Evolutionary conservation across 2,329 filamentous ascomycete genomes (phyloP).

Genomic region (Akanthomyces dipterigenus): DNA sequence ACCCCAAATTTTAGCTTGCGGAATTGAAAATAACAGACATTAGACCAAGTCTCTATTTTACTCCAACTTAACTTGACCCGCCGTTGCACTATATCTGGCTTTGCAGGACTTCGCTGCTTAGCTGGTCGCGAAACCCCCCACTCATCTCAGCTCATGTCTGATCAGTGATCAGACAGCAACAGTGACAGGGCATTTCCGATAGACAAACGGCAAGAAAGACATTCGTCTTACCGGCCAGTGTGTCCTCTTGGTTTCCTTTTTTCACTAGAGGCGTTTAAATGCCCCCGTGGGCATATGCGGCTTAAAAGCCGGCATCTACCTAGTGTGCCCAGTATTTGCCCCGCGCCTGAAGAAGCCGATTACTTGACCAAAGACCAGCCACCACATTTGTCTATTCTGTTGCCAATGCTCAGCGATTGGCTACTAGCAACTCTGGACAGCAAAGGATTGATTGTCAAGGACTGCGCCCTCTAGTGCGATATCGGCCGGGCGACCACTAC

Average conservation of each 20-base stretch:
- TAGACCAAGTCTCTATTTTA: not conserved
- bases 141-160: not conserved
- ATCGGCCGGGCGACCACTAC: not conserved
- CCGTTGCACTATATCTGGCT: not conserved
- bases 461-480: constrained; percentile 1
- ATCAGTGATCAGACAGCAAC: not conserved
- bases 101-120: not conserved
- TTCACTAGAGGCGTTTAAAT: not conserved
- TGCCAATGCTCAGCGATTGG: not conserved
- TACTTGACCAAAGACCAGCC: not conserved
- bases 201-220: not conserved
- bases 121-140: too few species aligned
- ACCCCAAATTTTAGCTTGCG: not conserved
- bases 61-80: too few species aligned
- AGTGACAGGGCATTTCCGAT: not conserved
- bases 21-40: not conserved
- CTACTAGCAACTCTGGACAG: too few species aligned
- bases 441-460: not conserved
- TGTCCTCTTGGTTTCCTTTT: too few species aligned
- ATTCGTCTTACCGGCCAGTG: too few species aligned
- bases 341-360: not conserved
- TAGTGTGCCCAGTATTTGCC: not conserved
- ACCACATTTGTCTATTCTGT: not conserved
- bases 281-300: not conserved
- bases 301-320: not conserved